Evolutionary conservation across 768 basidiomycete genomes (phyloP), one percentile per base, ranked within the genome.

Genomic region (Solioccasus polychromus): DNA sequence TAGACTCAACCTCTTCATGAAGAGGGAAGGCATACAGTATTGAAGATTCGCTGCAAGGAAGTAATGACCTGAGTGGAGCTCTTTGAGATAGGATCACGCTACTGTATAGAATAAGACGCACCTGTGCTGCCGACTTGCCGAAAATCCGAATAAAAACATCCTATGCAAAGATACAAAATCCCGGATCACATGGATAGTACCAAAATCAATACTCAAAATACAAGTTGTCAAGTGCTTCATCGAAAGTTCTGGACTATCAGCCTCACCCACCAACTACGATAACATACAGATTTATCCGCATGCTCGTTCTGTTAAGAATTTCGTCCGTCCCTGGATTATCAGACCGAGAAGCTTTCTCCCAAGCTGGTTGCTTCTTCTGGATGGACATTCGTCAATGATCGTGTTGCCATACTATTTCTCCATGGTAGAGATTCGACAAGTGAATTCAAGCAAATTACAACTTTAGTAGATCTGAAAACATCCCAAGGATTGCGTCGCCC

Each of bases 401-500:
- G 41, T 8, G 46, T 52, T 20, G 52, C 54, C 0, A 64, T 17
- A 8, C 62, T 66, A 36, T n/a, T 14, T 5, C 10, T 26, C 17
- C 15, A 22, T 34, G 29, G 9, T 12, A 20, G 12, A 23, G n/a
- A 3, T 7, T 23, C 23, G 30, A 17, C 11, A 41, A 12, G 25
- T 2, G 3, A 32, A 24, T 9, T 2, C 8, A 15, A n/a, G 8
- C 17, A 17, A 44, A 54, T 34, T 34, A 73, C 69, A 61, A 65
- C 44, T 58, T 59, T 34, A 72, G 28, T 19, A 64, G 55, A 2
- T 43, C 29, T 4, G 73, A 73, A 28, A 70, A 63, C 11, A 61
- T n/a, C 17, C 50, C 51, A 28, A 71, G 45, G 10, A 68, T 22
- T 1, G 24, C 22, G 0, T 48, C 55, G 19, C 51, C 60, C 10